Evolutionary conservation across 345 rosid genomes (phyloP).

Genomic region (Hibiscus tridactylites): DNA sequence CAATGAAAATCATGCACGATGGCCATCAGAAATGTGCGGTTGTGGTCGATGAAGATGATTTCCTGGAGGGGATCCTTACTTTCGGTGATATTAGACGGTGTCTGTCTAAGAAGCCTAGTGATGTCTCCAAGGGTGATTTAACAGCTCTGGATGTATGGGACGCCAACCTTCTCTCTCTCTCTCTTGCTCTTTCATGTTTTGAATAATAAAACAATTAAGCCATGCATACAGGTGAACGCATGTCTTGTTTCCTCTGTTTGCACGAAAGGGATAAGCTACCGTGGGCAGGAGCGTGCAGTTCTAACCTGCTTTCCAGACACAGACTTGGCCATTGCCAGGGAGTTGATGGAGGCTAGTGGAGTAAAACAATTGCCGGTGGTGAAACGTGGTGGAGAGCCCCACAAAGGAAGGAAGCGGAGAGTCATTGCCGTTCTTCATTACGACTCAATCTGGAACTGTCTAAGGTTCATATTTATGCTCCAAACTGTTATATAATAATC

Average conservation of each 20-base stretch:
- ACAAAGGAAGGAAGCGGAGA: constrained; percentile 56
- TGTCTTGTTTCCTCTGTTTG: constrained; percentile 69
- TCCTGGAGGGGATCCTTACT: constrained; percentile 75
- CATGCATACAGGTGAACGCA: constrained; percentile 44
- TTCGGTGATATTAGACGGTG: constrained; percentile 62
- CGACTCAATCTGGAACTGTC: constrained; percentile 54
- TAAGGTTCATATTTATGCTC: constrained; percentile 41
- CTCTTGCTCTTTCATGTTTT: background rate
- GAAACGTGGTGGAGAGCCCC: constrained; percentile 43
- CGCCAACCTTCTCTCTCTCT: background rate
- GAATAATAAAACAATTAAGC: background rate
- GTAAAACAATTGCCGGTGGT: constrained; percentile 90
- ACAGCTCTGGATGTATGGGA: constrained; percentile 48
- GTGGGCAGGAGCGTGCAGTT: constrained; percentile 75
- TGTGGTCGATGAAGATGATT: constrained; percentile 66
- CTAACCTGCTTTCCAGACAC: constrained; percentile 78
- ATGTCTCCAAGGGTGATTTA: constrained; percentile 32
- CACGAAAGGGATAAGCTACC: constrained; percentile 61
- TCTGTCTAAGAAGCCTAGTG: constrained; percentile 28
- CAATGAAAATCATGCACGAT: constrained; percentile 58
- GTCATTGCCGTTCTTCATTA: constrained; percentile 70
- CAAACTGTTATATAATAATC: background rate
- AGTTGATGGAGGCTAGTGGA: constrained; percentile 92
- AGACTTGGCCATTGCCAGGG: constrained; percentile 69
- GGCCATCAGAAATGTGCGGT: constrained; percentile 60